Evolutionary conservation across 441 rosid species (phyloP).

Genomic region (Macaranga tanarius): DNA sequence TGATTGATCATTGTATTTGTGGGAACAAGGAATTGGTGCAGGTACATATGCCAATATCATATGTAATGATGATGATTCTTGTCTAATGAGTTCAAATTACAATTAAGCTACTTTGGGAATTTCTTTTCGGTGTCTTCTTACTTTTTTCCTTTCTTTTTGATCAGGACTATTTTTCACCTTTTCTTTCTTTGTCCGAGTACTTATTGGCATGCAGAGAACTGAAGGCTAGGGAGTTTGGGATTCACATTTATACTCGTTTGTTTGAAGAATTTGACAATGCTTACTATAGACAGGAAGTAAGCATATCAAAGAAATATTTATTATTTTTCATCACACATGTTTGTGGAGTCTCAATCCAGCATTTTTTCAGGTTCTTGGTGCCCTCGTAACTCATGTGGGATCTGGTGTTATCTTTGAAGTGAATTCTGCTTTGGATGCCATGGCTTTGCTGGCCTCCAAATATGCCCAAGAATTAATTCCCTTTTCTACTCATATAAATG

Average conservation of each 20-base stretch:
- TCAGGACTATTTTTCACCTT: slow-evolving; percentile 69
- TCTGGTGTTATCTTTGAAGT: slow-evolving; percentile 70
- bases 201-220: slow-evolving; percentile 76
- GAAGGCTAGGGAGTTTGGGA: slow-evolving; percentile 70
- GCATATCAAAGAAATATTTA: slow-evolving; percentile 19
- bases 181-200: slow-evolving; percentile 73
- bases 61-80: slow-evolving; percentile 14
- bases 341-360: slow-evolving; percentile 21
- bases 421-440: slow-evolving; percentile 67
- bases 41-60: slow-evolving; percentile 39
- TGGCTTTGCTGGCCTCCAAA: slow-evolving; percentile 61
- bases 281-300: slow-evolving; percentile 78
- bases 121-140: slow-evolving; percentile 21
- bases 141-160: slow-evolving; percentile 17
- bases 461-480: slow-evolving; percentile 59
- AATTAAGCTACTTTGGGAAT: slow-evolving; percentile 16
- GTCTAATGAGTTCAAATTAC: slow-evolving; percentile 12
- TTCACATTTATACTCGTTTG: slow-evolving; percentile 52
- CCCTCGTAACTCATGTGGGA: slow-evolving; percentile 83
- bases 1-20: slow-evolving; percentile 71
- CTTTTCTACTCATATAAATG: slow-evolving; percentile 76
- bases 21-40: slow-evolving; percentile 66
- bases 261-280: slow-evolving; percentile 66
- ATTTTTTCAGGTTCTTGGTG: slow-evolving; percentile 67
- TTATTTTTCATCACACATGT: slow-evolving; percentile 10